Evolutionary conservation across 495 filamentous ascomycete species (phyloP).

Genomic region (Letharia columbiana): DNA sequence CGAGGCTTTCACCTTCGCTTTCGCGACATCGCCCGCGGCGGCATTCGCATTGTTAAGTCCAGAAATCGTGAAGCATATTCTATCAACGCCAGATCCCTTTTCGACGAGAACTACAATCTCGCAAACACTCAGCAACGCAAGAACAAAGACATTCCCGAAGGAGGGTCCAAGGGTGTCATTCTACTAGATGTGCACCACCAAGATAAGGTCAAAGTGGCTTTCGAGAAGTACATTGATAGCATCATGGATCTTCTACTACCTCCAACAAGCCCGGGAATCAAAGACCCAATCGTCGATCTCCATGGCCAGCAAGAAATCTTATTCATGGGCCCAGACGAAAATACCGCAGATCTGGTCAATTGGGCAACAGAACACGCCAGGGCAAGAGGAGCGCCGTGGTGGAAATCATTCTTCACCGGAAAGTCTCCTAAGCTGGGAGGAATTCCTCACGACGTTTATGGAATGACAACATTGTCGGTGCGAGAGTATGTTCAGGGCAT

Average conservation of each 20-base stretch:
- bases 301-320: constrained; percentile 91
- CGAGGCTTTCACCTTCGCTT: constrained; percentile 96
- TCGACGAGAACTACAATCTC: constrained; percentile 97
- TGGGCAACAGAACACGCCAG: constrained; percentile 97
- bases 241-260: constrained; percentile 90
- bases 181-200: constrained; percentile 89
- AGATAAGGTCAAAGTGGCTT: constrained; percentile 81
- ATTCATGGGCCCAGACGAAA: constrained; percentile 98
- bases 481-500: constrained; percentile 93
- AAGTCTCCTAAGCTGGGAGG: constrained; percentile 93
- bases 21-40: constrained; percentile 92
- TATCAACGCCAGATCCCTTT: constrained; percentile 91
- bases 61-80: constrained; percentile 88
- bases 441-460: constrained; percentile 91
- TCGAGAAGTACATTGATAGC: constrained; percentile 99
- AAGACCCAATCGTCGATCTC: constrained; percentile 94
- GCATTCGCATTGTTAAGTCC: constrained; percentile 97
- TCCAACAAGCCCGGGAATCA: constrained; percentile 88
- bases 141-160: constrained; percentile 99
- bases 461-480: constrained; percentile 96
- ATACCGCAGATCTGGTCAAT: constrained; percentile 92
- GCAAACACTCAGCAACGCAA: constrained; percentile 98
- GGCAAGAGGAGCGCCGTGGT: constrained; percentile 84
- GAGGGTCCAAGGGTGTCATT: constrained; percentile 95
- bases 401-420: constrained; percentile 99